phyloP scores from a whole-genome alignment of 441 rosid species.

The Euphorbia schlechtendalii region DNA sequence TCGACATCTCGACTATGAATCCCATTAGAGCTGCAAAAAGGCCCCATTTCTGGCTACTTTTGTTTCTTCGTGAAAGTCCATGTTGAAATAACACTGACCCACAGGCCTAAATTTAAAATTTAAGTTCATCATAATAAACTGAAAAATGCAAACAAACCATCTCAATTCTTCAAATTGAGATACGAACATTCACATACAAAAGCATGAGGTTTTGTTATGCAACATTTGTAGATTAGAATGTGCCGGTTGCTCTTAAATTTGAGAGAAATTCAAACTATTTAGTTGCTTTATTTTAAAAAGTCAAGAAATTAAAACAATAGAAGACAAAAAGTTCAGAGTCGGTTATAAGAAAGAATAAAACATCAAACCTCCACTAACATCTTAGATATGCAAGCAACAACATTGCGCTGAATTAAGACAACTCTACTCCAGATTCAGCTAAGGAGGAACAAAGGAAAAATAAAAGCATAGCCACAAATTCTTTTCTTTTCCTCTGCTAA shows the following conservation, averaged over 20 bases:
- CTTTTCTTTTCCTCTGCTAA: slow-evolving; percentile 10
- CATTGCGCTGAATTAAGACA: not conserved
- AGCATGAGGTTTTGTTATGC: not conserved
- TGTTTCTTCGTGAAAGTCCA: slow-evolving; percentile 27
- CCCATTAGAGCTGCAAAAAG: slow-evolving; percentile 33
- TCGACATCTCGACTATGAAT: slow-evolving; percentile 26
- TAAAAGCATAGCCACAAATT: slow-evolving; percentile 8
- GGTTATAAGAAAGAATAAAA: not conserved
- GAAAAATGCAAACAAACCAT: not conserved
- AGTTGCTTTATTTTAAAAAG: not conserved
- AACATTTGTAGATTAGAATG: not conserved
- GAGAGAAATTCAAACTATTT: not conserved
- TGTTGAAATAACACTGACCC: slow-evolving; percentile 15
- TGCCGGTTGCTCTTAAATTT: not conserved
- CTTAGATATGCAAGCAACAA: not conserved
- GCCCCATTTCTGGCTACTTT: slow-evolving; percentile 34
- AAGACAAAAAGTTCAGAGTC: not conserved
- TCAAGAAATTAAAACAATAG: not conserved
- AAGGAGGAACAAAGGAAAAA: not conserved
- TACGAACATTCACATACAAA: not conserved
- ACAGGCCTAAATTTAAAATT: not conserved
- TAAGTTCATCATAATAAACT: not conserved
- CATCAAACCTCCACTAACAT: not conserved
- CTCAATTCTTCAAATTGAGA: not conserved
- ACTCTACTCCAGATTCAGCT: not conserved